phyloP scores from a whole-genome alignment of 768 basidiomycete species.

The Lactarius akahatsu region DNA sequence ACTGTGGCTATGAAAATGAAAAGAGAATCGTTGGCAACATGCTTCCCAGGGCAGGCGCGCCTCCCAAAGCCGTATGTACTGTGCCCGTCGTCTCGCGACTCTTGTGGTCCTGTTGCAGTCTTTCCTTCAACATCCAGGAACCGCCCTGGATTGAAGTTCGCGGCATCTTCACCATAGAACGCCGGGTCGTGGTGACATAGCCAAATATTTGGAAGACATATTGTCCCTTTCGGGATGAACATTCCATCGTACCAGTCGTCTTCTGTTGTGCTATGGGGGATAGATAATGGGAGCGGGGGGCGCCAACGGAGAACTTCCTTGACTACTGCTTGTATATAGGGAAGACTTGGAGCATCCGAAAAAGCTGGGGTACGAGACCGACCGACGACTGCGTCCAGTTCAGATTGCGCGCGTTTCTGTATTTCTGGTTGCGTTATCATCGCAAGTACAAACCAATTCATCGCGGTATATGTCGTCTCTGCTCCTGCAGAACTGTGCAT shows the following conservation, averaged over 20 bases:
- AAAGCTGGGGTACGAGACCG: slow-evolving; percentile 5
- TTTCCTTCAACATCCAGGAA: slow-evolving; percentile 16
- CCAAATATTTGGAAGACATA: slow-evolving; percentile 34
- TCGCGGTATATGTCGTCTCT: slow-evolving; percentile 9
- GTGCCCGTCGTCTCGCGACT: slow-evolving; percentile 14
- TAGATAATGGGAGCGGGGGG: background rate
- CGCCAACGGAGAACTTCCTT: slow-evolving; percentile 6
- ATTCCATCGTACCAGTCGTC: slow-evolving; percentile 24
- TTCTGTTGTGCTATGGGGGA: slow-evolving; percentile 16
- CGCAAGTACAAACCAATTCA: slow-evolving; percentile 18
- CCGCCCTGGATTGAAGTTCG: slow-evolving; percentile 27
- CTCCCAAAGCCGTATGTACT: slow-evolving; percentile 5
- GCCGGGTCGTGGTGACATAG: slow-evolving; percentile 1
- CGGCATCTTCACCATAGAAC: slow-evolving; percentile 22
- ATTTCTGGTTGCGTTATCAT: slow-evolving; percentile 25
- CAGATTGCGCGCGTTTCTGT: slow-evolving; percentile 4
- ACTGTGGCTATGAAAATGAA: slow-evolving; percentile 29
- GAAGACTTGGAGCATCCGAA: background rate
- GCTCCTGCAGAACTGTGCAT: background rate
- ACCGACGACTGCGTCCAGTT: slow-evolving; percentile 1
- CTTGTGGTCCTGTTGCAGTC: background rate
- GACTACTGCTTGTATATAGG: background rate
- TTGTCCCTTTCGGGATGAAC: slow-evolving; percentile 38
- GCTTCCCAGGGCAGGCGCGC: slow-evolving; percentile 26
- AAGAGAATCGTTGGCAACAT: slow-evolving; percentile 27